These are phyloP conservation scores for Castanospermum australe DNA, from an alignment of 306 rosid genomes.

Conservation along the genomic window DNA sequence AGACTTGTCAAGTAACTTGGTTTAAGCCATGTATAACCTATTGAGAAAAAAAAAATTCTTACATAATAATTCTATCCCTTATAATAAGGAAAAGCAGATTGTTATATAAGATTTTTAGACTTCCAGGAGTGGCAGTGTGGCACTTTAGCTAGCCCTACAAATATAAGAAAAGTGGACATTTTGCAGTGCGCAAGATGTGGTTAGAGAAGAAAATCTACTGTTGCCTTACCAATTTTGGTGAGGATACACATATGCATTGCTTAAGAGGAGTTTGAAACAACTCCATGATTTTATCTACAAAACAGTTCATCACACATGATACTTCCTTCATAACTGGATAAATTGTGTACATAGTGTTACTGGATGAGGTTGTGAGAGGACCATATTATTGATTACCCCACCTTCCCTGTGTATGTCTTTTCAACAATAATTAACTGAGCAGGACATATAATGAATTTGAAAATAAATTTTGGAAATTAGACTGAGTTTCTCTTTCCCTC, in stretches of 20 bases:
- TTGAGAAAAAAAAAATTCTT: neutral
- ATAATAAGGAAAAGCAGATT: neutral
- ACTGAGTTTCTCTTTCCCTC: neutral
- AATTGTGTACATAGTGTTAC: neutral
- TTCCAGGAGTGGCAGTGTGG: neutral
- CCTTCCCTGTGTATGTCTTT: neutral
- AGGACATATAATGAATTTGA: conserved; percentile 1
- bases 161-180: neutral
- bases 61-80: neutral
- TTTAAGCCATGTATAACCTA: neutral
- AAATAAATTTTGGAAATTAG: neutral
- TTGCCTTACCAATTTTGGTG: neutral
- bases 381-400: neutral
- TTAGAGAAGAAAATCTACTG: neutral
- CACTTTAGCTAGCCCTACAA: neutral
- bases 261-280: neutral
- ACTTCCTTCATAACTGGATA: neutral
- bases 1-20: neutral
- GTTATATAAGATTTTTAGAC: neutral
- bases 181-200: neutral
- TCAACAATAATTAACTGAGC: neutral
- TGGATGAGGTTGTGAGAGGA: neutral
- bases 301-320: neutral
- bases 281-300: neutral
- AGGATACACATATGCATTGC: neutral